Evolutionary conservation across 331 rosid species (phyloP).

Genomic region (Quercus tomentella): DNA sequence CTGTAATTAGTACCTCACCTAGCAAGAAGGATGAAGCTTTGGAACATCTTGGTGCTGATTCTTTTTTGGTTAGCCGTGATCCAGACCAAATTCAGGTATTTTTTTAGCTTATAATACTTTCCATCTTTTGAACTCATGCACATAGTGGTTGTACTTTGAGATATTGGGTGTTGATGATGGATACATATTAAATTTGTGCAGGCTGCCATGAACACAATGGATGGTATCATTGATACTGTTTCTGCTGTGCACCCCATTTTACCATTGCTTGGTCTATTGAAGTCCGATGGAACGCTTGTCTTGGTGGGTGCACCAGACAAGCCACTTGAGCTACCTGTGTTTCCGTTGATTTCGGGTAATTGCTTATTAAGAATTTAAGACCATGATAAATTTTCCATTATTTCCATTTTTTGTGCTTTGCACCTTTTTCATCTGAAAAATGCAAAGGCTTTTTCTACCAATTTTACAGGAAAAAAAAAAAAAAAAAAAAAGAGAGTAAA

Average conservation of each 20-base stretch:
- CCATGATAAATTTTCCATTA: too few relatives aligned
- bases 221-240: conserved; percentile 47
- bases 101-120: not conserved
- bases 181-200: not conserved
- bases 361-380: too few relatives aligned
- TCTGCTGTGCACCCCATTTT: conserved; percentile 38
- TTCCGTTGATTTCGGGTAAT: conserved; percentile 22
- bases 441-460: too few relatives aligned
- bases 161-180: not conserved
- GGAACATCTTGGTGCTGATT: conserved; percentile 25
- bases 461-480: too few relatives aligned
- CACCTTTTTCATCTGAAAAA: too few relatives aligned
- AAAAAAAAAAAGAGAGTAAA: too few relatives aligned
- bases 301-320: conserved; percentile 15
- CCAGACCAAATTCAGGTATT: conserved; percentile 36
- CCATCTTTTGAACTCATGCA: too few relatives aligned
- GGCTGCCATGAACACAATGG: conserved; percentile 41
- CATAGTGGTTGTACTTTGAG: not conserved
- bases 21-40: conserved; percentile 29
- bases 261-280: conserved; percentile 33
- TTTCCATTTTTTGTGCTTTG: too few relatives aligned
- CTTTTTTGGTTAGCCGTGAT: conserved; percentile 26
- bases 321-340: conserved; percentile 16
- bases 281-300: conserved; percentile 29
- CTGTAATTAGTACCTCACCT: conserved; percentile 5